Percentiles rank a stretch among this genome's conserved stretches.
These are phyloP conservation scores for Cercospora sp. DNA, from an alignment of 2,329 filamentous ascomycete species.

Conservation along the genomic window DNA sequence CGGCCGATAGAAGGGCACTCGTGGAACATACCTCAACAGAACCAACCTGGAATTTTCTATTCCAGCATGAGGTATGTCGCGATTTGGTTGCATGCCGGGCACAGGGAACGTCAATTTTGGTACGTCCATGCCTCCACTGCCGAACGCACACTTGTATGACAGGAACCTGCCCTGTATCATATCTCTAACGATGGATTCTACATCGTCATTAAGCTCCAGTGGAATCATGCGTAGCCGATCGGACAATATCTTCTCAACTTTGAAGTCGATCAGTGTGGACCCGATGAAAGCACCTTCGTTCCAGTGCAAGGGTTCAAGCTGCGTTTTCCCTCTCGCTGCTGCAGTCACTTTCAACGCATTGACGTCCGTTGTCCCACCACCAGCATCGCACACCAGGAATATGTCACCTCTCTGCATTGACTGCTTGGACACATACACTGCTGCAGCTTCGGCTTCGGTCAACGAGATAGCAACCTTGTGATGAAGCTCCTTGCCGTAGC, in stretches of 20 bases:
- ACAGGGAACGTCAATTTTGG: neutral
- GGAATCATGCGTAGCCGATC: neutral
- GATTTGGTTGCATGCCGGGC: neutral
- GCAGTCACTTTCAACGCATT: slow-evolving; percentile 40
- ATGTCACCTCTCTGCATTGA: neutral
- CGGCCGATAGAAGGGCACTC: neutral
- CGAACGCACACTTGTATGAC: slow-evolving; percentile 45
- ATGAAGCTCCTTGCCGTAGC: slow-evolving; percentile 1
- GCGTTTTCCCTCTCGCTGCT: neutral
- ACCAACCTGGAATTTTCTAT: neutral
- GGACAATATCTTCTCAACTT: slow-evolving; percentile 32
- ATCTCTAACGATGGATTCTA: slow-evolving; percentile 29
- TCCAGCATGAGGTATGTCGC: neutral
- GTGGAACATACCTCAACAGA: neutral
- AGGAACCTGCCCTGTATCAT: slow-evolving; percentile 45
- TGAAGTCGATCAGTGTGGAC: slow-evolving; percentile 44
- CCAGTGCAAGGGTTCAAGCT: slow-evolving; percentile 14
- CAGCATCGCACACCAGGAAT: slow-evolving; percentile 33
- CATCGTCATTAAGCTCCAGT: neutral
- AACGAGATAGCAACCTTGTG: slow-evolving; percentile 43
- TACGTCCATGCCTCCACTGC: slow-evolving; percentile 16
- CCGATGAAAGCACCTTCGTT: slow-evolving; percentile 42
- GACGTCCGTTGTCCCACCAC: slow-evolving; percentile 52
- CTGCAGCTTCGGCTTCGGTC: slow-evolving; percentile 57
- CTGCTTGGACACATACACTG: slow-evolving; percentile 37